phyloP scores from a whole-genome alignment of 2,329 filamentous ascomycete genomes.

The Bipolaris bicolor region DNA sequence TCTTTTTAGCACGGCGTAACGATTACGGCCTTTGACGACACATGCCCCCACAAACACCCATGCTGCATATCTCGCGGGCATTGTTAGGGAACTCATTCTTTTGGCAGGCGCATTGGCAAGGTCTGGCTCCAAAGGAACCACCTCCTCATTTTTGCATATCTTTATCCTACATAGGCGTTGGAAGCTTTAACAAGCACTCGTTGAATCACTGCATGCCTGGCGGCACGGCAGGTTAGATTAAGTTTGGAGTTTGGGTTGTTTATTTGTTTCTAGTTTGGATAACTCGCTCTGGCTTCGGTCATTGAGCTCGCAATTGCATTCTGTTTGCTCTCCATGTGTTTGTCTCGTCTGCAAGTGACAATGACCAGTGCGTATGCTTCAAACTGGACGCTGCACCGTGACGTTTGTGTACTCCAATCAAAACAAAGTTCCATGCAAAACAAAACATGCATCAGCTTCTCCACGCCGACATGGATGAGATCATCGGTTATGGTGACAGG shows the following conservation, averaged over 20 bases:
- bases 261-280: conserved; percentile 7
- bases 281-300: conserved; percentile 21
- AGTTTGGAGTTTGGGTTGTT: not conserved
- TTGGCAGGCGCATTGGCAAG: conserved; percentile 20
- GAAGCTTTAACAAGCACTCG: conserved; percentile 6
- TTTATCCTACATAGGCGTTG: conserved; percentile 18
- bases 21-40: conserved; percentile 27
- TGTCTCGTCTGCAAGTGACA: conserved; percentile 1
- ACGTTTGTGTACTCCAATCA: not conserved
- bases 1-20: conserved; percentile 34
- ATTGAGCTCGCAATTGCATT: conserved; percentile 24
- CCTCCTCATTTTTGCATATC: conserved; percentile 6
- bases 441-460: conserved; percentile 11
- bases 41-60: conserved; percentile 15
- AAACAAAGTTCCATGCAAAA: not conserved
- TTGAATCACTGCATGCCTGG: conserved; percentile 8
- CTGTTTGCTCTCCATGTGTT: conserved; percentile 7
- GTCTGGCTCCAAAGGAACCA: conserved; percentile 11
- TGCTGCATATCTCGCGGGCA: conserved; percentile 34
- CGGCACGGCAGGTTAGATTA: conserved; percentile 7
- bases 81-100: conserved; percentile 21
- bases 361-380: not conserved
- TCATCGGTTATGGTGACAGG: not conserved
- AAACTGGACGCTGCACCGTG: not conserved
- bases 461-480: conserved; percentile 1